These are phyloP conservation scores for Diaporthe humulicola DNA, from an alignment of 2,329 filamentous ascomycete genomes.

Conservation along the genomic window DNA sequence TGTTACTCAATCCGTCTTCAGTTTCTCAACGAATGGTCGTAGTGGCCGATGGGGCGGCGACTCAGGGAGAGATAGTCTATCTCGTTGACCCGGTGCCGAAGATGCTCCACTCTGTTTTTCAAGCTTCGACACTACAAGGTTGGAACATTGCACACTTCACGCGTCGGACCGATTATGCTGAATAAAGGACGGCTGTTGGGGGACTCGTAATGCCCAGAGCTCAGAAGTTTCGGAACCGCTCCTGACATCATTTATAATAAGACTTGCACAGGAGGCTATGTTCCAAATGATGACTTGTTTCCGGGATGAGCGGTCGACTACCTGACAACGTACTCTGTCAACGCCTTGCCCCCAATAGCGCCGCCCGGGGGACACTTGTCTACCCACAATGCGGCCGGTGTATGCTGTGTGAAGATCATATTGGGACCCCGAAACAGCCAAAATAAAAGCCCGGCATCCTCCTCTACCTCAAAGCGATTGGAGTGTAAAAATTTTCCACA, in stretches of 20 bases:
- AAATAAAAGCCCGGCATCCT: conserved; percentile 32
- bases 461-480: conserved; percentile 34
- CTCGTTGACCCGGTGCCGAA: not conserved
- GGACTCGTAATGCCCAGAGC: conserved; percentile 12
- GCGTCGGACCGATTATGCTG: conserved; percentile 18
- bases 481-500: conserved; percentile 32
- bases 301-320: conserved; percentile 37
- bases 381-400: conserved; percentile 39
- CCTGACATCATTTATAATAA: conserved; percentile 27
- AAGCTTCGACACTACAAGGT: conserved; percentile 1
- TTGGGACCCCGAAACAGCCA: conserved; percentile 34
- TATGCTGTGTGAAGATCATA: conserved; percentile 37
- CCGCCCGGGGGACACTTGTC: conserved; percentile 40
- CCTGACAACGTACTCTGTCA: conserved; percentile 37
- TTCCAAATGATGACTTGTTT: conserved; percentile 29
- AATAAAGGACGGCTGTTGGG: not conserved
- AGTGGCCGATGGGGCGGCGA: not conserved
- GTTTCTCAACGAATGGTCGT: not conserved
- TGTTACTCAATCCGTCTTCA: not conserved
- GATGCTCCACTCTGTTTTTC: conserved; percentile 10
- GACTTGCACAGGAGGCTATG: conserved; percentile 8
- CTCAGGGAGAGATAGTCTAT: not conserved
- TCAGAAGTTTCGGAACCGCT: not conserved
- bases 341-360: conserved; percentile 38
- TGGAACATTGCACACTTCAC: not conserved